These are phyloP conservation scores for Dicorynia guianensis DNA, from an alignment of 306 rosid species.

Conservation along the genomic window DNA sequence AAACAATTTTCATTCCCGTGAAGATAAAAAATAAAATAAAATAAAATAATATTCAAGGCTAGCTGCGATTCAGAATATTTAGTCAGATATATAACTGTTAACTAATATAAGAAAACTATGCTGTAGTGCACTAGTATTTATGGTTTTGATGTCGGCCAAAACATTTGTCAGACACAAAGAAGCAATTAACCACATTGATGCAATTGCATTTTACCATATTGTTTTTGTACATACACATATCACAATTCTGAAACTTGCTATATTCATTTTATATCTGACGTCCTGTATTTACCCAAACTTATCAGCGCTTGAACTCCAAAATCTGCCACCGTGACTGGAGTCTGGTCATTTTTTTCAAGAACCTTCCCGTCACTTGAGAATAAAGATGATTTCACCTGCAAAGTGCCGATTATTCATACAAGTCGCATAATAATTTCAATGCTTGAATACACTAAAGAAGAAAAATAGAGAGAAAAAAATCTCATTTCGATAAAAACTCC, in stretches of 20 bases:
- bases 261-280: slow-evolving; percentile 1
- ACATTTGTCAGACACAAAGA: slow-evolving; percentile 23
- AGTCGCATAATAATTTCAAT: not conserved
- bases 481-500: slow-evolving; percentile 18
- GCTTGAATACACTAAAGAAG: not conserved
- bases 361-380: slow-evolving; percentile 52
- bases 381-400: slow-evolving; percentile 72
- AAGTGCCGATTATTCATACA: slow-evolving; percentile 18
- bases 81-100: not conserved
- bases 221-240: not conserved
- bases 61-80: not conserved
- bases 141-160: slow-evolving; percentile 7
- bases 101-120: not conserved
- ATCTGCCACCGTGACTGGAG: slow-evolving; percentile 94
- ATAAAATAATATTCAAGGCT: slow-evolving; percentile 23
- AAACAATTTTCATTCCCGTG: slow-evolving; percentile 23
- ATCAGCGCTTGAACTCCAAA: slow-evolving; percentile 93
- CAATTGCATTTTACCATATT: not conserved
- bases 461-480: not conserved
- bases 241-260: not conserved
- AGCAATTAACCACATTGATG: not conserved
- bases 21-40: slow-evolving; percentile 30
- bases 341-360: slow-evolving; percentile 71
- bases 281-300: slow-evolving; percentile 74
- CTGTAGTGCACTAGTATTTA: not conserved